A percentile compares a stretch with the other conserved stretches of the same genome.
Conservation (phyloP, 352 stramenopile species). For the Pythium phragmitis region DNA sequence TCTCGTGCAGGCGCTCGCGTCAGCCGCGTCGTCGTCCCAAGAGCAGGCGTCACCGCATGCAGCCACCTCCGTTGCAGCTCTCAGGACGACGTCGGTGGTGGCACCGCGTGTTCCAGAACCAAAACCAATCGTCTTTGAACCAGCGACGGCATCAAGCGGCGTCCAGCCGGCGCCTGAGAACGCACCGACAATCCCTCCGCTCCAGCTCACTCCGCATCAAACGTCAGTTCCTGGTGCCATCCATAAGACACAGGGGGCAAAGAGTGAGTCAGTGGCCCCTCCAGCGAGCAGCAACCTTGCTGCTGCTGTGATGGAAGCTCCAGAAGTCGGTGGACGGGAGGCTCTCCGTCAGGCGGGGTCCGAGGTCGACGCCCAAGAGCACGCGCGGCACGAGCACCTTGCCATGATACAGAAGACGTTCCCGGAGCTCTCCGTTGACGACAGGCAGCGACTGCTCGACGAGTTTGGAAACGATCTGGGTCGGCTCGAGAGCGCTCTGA, state of each 20-base stretch:
- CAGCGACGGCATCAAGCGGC: neutral
- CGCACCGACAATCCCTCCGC: neutral
- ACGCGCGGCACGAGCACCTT: slow-evolving; percentile 42
- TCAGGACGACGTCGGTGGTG: neutral
- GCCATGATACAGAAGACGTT: slow-evolving; percentile 41
- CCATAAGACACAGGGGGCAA: neutral
- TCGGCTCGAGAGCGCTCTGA: slow-evolving; percentile 44
- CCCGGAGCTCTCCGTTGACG: slow-evolving; percentile 40
- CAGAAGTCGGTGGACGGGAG: slow-evolving; percentile 1
- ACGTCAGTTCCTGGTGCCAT: neutral
- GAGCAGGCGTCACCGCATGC: neutral
- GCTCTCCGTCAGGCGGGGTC: slow-evolving; percentile 15
- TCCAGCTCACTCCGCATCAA: neutral
- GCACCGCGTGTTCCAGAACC: too few species aligned
- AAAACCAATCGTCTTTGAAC: neutral
- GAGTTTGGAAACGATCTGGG: slow-evolving; percentile 54
- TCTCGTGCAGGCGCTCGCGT: slow-evolving; percentile 55
- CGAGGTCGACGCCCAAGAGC: slow-evolving; percentile 19
- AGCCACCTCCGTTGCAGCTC: neutral
- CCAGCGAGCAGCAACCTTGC: too few species aligned
- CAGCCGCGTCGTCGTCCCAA: slow-evolving; percentile 2
- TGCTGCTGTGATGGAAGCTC: neutral
- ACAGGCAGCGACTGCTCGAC: slow-evolving; percentile 46
- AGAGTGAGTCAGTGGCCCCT: neutral
- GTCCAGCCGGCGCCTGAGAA: neutral